Conservation (phyloP, 768 basidiomycete genomes). For the Termitomyces sp. region DNA sequence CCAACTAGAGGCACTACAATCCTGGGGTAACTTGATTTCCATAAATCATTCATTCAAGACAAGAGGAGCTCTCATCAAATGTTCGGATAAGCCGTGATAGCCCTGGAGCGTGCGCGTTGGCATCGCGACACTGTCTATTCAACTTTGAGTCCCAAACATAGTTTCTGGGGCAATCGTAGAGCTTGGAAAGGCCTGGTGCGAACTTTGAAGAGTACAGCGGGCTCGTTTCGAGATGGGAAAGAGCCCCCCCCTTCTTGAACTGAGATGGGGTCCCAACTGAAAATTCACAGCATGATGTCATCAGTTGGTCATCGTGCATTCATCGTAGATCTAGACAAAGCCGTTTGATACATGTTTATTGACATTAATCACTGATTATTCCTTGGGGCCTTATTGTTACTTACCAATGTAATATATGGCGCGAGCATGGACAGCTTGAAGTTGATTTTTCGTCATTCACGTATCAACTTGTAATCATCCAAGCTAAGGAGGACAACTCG, state of each 20-base stretch:
- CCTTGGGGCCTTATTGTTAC: no score
- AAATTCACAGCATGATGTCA: background rate
- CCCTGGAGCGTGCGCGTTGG: background rate
- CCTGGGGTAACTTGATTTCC: background rate
- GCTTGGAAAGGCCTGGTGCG: background rate
- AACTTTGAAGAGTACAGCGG: background rate
- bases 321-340: no score
- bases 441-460: no score
- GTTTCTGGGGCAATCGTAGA: background rate
- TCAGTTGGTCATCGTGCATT: background rate
- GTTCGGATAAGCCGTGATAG: background rate
- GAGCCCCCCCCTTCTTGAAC: no score
- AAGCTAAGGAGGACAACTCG: no score
- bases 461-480: no score
- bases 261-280: background rate
- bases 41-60: background rate
- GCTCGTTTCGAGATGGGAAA: background rate
- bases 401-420: no score
- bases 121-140: background rate
- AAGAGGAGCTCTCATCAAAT: background rate
- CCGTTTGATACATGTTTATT: no score
- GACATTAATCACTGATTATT: no score
- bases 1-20: background rate
- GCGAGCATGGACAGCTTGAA: no score
- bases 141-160: background rate